Evolutionary conservation across 371 early-diverging fungal species (phyloP).

Genomic region (Syncephalastrum monosporum): DNA sequence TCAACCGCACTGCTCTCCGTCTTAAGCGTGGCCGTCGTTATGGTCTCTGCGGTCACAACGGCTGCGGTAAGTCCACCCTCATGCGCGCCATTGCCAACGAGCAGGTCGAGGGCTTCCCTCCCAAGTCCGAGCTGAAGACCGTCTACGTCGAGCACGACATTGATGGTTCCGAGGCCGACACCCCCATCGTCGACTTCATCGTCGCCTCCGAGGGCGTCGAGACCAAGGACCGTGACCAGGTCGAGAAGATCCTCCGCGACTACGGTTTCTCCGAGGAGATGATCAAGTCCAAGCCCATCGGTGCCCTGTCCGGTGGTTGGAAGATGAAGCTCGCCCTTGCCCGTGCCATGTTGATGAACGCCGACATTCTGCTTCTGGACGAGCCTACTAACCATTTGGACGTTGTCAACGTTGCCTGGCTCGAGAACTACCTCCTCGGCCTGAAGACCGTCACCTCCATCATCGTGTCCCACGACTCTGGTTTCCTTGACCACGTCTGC

Average conservation of each 20-base stretch:
- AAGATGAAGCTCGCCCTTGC: conserved; percentile 88
- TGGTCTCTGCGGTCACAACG: conserved; percentile 83
- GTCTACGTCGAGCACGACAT: conserved; percentile 77
- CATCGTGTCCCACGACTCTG: conserved; percentile 88
- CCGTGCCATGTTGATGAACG: conserved; percentile 78
- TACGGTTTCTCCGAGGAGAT: conserved; percentile 74
- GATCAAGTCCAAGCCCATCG: conserved; percentile 60
- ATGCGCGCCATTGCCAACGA: conserved; percentile 79
- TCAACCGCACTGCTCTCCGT: conserved; percentile 74
- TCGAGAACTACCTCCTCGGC: conserved; percentile 74
- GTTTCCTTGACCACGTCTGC: conserved; percentile 83
- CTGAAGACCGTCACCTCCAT: conserved; percentile 73
- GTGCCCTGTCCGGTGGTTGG: conserved; percentile 86
- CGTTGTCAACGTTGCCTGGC: conserved; percentile 76
- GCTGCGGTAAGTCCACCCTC: conserved; percentile 88
- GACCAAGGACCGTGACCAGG: conserved; percentile 48
- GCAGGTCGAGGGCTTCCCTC: conserved; percentile 78
- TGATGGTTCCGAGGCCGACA: conserved; percentile 71
- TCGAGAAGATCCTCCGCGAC: conserved; percentile 55
- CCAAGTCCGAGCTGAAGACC: conserved; percentile 65
- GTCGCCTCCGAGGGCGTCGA: conserved; percentile 54
- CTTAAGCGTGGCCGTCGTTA: conserved; percentile 78
- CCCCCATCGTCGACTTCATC: conserved; percentile 68
- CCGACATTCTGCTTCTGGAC: conserved; percentile 84
- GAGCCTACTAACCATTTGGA: conserved; percentile 95